Evolutionary conservation across 345 rosid genomes (phyloP).

Genomic region (Sisymbrium irio): DNA sequence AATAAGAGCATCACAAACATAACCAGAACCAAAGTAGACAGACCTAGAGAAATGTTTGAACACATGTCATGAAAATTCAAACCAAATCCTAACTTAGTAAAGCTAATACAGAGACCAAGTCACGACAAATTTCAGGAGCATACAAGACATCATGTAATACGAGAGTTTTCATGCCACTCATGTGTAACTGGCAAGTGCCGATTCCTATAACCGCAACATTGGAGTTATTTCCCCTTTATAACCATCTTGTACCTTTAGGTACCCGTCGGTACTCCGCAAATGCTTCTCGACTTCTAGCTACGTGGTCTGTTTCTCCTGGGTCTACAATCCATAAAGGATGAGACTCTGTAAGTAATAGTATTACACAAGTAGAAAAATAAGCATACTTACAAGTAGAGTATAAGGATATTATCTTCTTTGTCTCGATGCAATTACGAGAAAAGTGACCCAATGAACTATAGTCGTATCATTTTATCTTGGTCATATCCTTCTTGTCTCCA

Average conservation of each 20-base stretch:
- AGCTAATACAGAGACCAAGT: too few species aligned
- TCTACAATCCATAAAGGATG: constrained; percentile 15
- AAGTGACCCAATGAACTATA: not conserved
- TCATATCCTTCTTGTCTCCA: too few species aligned
- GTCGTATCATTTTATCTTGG: not conserved
- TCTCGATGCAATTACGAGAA: too few species aligned
- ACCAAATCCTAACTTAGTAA: constrained; percentile 1
- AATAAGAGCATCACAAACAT: too few species aligned
- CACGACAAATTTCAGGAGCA: not conserved
- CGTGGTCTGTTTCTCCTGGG: not conserved
- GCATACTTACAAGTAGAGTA: too few species aligned
- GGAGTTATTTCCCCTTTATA: not conserved
- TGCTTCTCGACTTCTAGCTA: not conserved
- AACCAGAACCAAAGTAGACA: too few species aligned
- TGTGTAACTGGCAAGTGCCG: not conserved
- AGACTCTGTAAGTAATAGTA: too few species aligned
- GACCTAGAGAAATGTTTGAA: not conserved
- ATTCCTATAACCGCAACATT: not conserved
- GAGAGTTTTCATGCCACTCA: not conserved
- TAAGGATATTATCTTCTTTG: too few species aligned
- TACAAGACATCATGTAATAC: not conserved
- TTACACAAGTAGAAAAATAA: too few species aligned
- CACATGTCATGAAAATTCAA: not conserved
- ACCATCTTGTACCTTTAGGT: not conserved
- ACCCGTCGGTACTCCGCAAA: not conserved